Evolutionary conservation across 2,329 filamentous ascomycete species (phyloP), one percentile per base, ranked within the genome.

Genomic region (Epichloe gansuensis): DNA sequence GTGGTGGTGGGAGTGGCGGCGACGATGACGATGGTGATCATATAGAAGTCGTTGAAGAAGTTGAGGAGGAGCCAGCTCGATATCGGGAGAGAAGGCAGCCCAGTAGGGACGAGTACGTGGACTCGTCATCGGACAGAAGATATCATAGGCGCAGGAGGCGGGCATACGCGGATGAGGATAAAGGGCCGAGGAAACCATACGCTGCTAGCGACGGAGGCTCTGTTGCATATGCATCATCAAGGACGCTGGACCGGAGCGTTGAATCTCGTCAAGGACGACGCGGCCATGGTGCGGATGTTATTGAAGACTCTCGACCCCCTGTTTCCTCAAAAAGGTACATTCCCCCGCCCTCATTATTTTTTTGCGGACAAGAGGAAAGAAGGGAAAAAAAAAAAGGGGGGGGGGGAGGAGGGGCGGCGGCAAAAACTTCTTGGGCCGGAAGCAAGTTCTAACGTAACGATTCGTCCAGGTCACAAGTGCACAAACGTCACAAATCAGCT

Each of bases 251-350:
- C 35, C 56, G 58, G 15, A 67, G 64, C 53, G 59, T 62, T 15
- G 60, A 61, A 3, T 62, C 64, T 40, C 64, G 60, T 46, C 58
- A 60, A 36, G 60, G 57, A 45, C 58, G 60, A 7, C 60, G 56
- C 8, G 54, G 55, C 42, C 57, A 62, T 39, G 56, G 60, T 2
- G 47, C 59, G 1, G 64, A 64, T 52, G 58, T 67, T 8, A 64
- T 68, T 50, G 65, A 65, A 43, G 59, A 60, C 43, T 65, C 66
- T 42, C 60, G 66, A 9, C 66, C 66, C 6, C 66, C 66, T 3
- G 56, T 67, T 5, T 56, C 65, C 6, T 66, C 65, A 6, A 61
- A 62, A 53, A 65, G 63, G 66, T 65, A 50, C n/a, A 15, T 23
- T 53, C 34, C 5, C n/a, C 40, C n/a, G 17, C 17, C 2, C 17